These are phyloP conservation scores for Aspergillus arachidicola DNA, from an alignment of 2,329 filamentous ascomycete species.

Conservation along the genomic window DNA sequence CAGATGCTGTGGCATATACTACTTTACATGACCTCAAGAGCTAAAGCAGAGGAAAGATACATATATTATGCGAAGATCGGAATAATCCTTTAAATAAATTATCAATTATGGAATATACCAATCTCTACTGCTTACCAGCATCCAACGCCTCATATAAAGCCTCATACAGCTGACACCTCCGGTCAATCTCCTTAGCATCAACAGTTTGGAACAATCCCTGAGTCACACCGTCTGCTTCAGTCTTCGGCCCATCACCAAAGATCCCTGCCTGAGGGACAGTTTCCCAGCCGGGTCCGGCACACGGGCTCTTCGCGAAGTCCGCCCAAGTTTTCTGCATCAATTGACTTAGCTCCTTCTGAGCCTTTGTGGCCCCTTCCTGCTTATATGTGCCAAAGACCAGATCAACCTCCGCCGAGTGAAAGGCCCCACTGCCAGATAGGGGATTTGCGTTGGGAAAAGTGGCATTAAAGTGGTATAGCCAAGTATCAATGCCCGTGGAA, in stretches of 20 bases:
- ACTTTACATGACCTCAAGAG: no score
- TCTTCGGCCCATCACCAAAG: conserved; percentile 16
- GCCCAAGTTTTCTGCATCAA: conserved; percentile 31
- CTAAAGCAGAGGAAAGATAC: no score
- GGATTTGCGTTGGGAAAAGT: conserved; percentile 26
- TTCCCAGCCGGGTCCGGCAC: conserved; percentile 26
- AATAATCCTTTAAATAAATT: background rate
- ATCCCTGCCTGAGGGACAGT: conserved; percentile 16
- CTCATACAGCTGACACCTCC: background rate
- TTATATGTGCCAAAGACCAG: conserved; percentile 32
- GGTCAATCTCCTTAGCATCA: background rate
- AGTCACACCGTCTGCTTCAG: conserved; percentile 10
- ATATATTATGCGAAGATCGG: no score
- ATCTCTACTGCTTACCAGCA: background rate
- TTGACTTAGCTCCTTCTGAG: conserved; percentile 22
- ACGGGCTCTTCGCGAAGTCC: conserved; percentile 29
- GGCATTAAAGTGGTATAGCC: conserved; percentile 35
- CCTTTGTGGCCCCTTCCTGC: conserved; percentile 18
- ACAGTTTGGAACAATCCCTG: conserved; percentile 11
- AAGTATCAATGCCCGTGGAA: conserved; percentile 22
- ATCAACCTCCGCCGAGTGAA: conserved; percentile 38
- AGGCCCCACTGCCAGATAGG: conserved; percentile 26
- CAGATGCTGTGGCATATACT: no score
- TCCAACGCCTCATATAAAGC: background rate
- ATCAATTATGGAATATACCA: background rate